Conservation (phyloP, 2,329 filamentous ascomycete genomes). For the Colletotrichum sp. region DNA sequence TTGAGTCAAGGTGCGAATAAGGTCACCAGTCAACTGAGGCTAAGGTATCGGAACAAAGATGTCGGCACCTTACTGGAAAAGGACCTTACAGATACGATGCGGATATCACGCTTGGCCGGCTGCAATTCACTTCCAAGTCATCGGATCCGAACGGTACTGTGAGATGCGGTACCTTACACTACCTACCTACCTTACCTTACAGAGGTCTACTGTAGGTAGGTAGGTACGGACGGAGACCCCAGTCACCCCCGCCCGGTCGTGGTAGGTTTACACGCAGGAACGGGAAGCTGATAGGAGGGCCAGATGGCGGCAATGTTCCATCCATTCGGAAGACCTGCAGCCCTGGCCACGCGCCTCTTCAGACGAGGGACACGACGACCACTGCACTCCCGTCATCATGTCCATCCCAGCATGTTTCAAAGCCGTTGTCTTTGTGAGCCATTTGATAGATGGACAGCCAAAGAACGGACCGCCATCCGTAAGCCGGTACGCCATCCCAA, state of each 20-base stretch:
- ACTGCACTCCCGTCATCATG: background rate
- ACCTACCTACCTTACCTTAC: too few species aligned
- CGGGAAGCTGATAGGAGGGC: background rate
- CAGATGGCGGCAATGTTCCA: background rate
- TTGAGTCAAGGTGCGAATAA: background rate
- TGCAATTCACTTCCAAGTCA: background rate
- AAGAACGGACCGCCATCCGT: background rate
- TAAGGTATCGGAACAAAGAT: background rate
- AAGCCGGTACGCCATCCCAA: background rate
- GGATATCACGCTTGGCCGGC: background rate
- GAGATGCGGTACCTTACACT: background rate
- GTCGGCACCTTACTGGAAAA: background rate
- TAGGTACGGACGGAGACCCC: too few species aligned
- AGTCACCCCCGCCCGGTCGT: too few species aligned
- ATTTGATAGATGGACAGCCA: background rate
- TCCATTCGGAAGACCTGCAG: background rate
- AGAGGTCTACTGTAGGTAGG: too few species aligned
- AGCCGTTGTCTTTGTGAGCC: background rate
- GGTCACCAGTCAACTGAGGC: background rate
- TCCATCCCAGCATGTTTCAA: background rate
- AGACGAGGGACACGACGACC: background rate
- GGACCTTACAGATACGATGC: background rate
- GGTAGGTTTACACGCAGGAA: background rate
- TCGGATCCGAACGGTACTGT: conserved; percentile 4
- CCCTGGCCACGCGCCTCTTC: background rate